A percentile compares a stretch with the other conserved stretches of the same genome.
These are phyloP conservation scores for Lignosus rhinocerotis DNA, from an alignment of 1,284 basidiomycete species.

Conservation along the genomic window DNA sequence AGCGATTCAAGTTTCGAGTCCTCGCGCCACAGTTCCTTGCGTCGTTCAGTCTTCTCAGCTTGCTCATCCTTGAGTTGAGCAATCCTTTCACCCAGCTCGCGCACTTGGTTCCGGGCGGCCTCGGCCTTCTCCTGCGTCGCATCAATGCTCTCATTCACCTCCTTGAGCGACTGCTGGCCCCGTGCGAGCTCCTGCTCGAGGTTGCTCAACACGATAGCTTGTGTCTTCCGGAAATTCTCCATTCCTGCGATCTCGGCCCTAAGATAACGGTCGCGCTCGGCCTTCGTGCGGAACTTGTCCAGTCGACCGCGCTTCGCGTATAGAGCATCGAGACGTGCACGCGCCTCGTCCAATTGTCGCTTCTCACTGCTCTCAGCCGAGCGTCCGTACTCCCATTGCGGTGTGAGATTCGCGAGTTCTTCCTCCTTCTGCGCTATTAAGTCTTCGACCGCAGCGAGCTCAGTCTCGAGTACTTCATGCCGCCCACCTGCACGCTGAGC, in stretches of 20 bases:
- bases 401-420: slow-evolving; percentile 61
- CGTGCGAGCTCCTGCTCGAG: slow-evolving; percentile 48
- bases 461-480: slow-evolving; percentile 64
- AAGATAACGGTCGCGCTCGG: slow-evolving; percentile 81
- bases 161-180: slow-evolving; percentile 48
- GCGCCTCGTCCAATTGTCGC: slow-evolving; percentile 71
- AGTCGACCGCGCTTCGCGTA: slow-evolving; percentile 89
- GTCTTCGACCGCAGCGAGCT: slow-evolving; percentile 62
- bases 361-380: slow-evolving; percentile 65
- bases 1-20: slow-evolving; percentile 86
- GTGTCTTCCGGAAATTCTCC: slow-evolving; percentile 53
- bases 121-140: slow-evolving; percentile 73
- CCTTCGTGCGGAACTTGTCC: slow-evolving; percentile 80
- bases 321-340: slow-evolving; percentile 69
- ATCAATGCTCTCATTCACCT: slow-evolving; percentile 60
- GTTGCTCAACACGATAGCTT: slow-evolving; percentile 50
- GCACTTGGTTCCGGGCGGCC: slow-evolving; percentile 71
- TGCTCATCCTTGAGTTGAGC: slow-evolving; percentile 70
- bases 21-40: slow-evolving; percentile 95
- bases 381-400: slow-evolving; percentile 65
- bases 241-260: slow-evolving; percentile 73
- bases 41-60: slow-evolving; percentile 71
- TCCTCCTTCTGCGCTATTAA: slow-evolving; percentile 66
- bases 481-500: slow-evolving; percentile 60
- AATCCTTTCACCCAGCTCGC: slow-evolving; percentile 69